Evolutionary conservation across 345 rosid species (phyloP).

Genomic region (Streptanthus diversifolius): DNA sequence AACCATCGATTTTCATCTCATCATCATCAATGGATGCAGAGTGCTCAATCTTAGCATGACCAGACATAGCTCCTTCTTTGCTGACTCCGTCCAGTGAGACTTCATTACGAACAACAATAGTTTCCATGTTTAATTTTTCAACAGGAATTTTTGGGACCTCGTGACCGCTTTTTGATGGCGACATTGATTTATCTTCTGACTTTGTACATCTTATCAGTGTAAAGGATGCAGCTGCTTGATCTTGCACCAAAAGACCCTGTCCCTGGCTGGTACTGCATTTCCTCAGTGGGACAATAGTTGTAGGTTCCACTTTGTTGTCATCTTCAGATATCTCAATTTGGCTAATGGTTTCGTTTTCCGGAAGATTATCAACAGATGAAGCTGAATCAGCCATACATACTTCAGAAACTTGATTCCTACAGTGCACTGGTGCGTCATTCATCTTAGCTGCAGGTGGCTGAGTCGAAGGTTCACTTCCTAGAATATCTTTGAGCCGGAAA

Average conservation of each 20-base stretch:
- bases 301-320: constrained; percentile 8
- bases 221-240: constrained; percentile 22
- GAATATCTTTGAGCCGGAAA: constrained; percentile 44
- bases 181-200: constrained; percentile 23
- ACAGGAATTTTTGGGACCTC: constrained; percentile 15
- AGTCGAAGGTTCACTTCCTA: constrained; percentile 33
- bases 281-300: constrained; percentile 9
- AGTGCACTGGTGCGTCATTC: constrained; percentile 23
- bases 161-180: constrained; percentile 11
- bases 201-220: constrained; percentile 20
- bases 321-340: constrained; percentile 24
- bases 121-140: constrained; percentile 18
- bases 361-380: constrained; percentile 15
- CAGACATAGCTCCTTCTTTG: constrained; percentile 20
- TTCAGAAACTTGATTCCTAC: constrained; percentile 28
- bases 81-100: constrained; percentile 15
- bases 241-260: constrained; percentile 24
- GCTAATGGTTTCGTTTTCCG: constrained; percentile 4
- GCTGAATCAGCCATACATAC: constrained; percentile 17
- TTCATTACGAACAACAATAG: constrained; percentile 20
- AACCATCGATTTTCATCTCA: constrained; percentile 19
- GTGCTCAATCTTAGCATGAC: constrained; percentile 21
- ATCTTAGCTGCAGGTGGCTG: constrained; percentile 19
- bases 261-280: constrained; percentile 23
- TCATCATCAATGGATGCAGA: constrained; percentile 2